A percentile compares a stretch with the other conserved stretches of the same genome.
phyloP scores from a whole-genome alignment of 768 basidiomycete genomes.

The Serpula lacrymans region DNA sequence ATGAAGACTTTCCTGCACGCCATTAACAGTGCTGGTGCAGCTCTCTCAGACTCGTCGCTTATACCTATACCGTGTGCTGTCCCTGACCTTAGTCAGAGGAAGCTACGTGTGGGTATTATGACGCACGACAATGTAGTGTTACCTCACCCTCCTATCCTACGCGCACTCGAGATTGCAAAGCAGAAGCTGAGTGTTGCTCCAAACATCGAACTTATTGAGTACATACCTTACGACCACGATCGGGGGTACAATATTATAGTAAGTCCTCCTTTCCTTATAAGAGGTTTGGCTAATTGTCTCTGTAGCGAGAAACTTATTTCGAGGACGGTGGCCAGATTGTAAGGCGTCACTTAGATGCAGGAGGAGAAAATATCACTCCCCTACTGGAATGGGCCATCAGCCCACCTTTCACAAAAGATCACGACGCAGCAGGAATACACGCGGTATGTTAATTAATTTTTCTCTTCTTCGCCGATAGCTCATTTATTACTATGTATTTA shows the following conservation, averaged over 20 bases:
- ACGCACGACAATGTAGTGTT: conserved; percentile 29
- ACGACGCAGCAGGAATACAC: conserved; percentile 18
- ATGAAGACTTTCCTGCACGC: conserved; percentile 9
- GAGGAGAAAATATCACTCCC: conserved; percentile 34
- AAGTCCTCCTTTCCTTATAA: conserved; percentile 5
- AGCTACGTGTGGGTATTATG: conserved; percentile 27
- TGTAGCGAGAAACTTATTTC: conserved; percentile 35
- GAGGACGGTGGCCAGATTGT: conserved; percentile 33
- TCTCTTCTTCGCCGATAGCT: too few relatives aligned
- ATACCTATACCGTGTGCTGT: not conserved
- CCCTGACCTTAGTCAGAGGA: conserved; percentile 5
- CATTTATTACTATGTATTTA: too few relatives aligned
- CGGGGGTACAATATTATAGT: conserved; percentile 31
- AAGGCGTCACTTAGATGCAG: conserved; percentile 17
- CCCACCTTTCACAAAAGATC: conserved; percentile 20
- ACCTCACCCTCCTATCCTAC: conserved; percentile 33
- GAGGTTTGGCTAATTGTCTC: not conserved
- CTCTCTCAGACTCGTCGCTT: not conserved
- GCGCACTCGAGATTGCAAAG: conserved; percentile 32
- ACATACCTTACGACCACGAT: conserved; percentile 27
- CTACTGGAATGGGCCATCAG: conserved; percentile 35
- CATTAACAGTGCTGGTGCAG: not conserved
- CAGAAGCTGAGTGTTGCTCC: conserved; percentile 26
- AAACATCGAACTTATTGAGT: conserved; percentile 29
- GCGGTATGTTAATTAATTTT: too few relatives aligned